These are phyloP conservation scores for Plectosphaerella cucumerina DNA, from an alignment of 2,329 filamentous ascomycete species.

Conservation along the genomic window DNA sequence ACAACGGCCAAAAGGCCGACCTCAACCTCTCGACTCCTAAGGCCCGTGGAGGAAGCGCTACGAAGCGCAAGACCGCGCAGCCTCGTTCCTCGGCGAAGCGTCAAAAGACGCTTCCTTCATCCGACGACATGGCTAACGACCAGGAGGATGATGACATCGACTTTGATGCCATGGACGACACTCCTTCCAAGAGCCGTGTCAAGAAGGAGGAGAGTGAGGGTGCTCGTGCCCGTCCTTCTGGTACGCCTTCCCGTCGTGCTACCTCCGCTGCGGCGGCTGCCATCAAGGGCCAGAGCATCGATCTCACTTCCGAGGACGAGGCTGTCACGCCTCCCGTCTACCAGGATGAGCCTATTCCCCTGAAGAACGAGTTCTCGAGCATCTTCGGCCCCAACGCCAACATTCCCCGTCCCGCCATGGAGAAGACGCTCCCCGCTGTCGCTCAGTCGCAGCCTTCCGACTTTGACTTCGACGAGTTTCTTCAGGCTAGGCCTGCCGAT, in stretches of 20 bases:
- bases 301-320: slow-evolving; percentile 14
- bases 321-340: slow-evolving; percentile 8
- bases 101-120: slow-evolving; percentile 12
- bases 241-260: slow-evolving; percentile 12
- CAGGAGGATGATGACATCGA: slow-evolving; percentile 20
- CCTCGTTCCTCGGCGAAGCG: slow-evolving; percentile 18
- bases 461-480: too few species aligned
- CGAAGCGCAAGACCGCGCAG: slow-evolving; percentile 1
- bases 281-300: slow-evolving; percentile 9
- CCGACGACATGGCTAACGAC: slow-evolving; percentile 19
- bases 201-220: background rate
- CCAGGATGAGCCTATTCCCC: slow-evolving; percentile 3
- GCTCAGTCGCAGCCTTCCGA: too few species aligned
- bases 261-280: slow-evolving; percentile 11
- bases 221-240: background rate
- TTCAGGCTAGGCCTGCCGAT: too few species aligned
- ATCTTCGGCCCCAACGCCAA: background rate
- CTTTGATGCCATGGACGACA: slow-evolving; percentile 28
- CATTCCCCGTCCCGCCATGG: background rate
- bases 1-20: slow-evolving; percentile 40
- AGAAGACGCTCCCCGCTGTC: background rate
- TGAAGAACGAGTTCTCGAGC: slow-evolving; percentile 3
- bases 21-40: slow-evolving; percentile 23
- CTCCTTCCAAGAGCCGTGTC: slow-evolving; percentile 28
- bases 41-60: slow-evolving; percentile 6